Evolutionary conservation across 805 yeast species (phyloP).

Genomic region (Soucietia sequanensis): DNA sequence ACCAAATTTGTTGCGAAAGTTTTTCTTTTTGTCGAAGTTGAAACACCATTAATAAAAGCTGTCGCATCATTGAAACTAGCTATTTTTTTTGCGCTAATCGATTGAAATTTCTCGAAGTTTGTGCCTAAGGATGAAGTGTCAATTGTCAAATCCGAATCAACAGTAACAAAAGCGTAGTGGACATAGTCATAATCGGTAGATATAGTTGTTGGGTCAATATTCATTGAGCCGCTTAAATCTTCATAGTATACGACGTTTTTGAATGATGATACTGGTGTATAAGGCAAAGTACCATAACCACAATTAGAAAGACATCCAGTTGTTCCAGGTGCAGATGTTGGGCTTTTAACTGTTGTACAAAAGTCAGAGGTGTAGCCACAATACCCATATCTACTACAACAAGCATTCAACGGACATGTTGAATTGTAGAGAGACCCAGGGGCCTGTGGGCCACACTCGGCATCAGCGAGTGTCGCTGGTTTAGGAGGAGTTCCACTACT

Average conservation of each 20-base stretch:
- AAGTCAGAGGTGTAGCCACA: conserved; percentile 15
- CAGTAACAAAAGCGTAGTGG: conserved; percentile 15
- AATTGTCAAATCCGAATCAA: conserved; percentile 10
- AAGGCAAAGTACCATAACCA: conserved; percentile 15
- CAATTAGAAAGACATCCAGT: conserved; percentile 16
- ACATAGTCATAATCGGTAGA: conserved; percentile 8
- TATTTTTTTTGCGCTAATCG: conserved; percentile 12
- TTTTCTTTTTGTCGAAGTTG: conserved; percentile 6
- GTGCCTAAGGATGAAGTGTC: conserved; percentile 5
- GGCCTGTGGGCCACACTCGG: conserved; percentile 19
- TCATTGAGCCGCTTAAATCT: conserved; percentile 9
- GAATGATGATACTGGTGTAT: conserved; percentile 9
- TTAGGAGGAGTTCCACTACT: conserved; percentile 15
- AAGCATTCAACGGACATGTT: conserved; percentile 17
- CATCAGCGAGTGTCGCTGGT: conserved; percentile 11
- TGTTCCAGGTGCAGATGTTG: conserved; percentile 15
- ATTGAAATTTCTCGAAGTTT: conserved; percentile 5
- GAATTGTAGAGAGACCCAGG: conserved; percentile 13
- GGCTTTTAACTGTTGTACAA: conserved; percentile 10
- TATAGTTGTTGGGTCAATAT: conserved; percentile 9
- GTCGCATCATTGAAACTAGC: background rate
- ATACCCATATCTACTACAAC: conserved; percentile 12
- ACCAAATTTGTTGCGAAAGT: conserved; percentile 14
- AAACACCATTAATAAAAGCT: conserved; percentile 12
- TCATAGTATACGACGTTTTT: conserved; percentile 16